A percentile compares a stretch with the other conserved stretches of the same genome.
Evolutionary conservation across 192 early-diverging fungal genomes (phyloP).

Genomic region (Thamnidium elegans): DNA sequence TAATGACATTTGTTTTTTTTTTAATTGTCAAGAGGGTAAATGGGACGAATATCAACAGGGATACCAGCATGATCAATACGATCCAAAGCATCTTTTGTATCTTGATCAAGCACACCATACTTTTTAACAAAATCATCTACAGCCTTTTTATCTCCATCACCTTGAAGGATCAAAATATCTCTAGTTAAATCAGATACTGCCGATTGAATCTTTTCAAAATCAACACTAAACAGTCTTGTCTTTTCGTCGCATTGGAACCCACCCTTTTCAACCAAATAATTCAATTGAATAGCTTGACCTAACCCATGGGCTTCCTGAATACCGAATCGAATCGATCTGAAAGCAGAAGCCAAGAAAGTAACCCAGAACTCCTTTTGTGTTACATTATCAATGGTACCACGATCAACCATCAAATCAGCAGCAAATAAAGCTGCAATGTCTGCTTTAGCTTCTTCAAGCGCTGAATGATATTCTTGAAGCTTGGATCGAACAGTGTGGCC

Average conservation of each 20-base stretch:
- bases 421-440: constrained; percentile 68
- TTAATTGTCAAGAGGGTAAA: constrained; percentile 19
- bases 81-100: constrained; percentile 52
- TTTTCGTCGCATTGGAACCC: constrained; percentile 51
- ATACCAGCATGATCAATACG: constrained; percentile 48
- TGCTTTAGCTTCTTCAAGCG: constrained; percentile 78
- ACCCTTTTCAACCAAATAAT: constrained; percentile 64
- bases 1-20: too few species aligned
- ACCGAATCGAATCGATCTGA: constrained; percentile 70
- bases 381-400: constrained; percentile 56
- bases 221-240: constrained; percentile 51
- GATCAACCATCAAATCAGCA: constrained; percentile 55
- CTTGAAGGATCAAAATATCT: constrained; percentile 69
- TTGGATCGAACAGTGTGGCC: constrained; percentile 62
- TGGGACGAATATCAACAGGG: constrained; percentile 37
- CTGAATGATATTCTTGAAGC: constrained; percentile 66
- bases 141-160: constrained; percentile 60
- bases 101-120: constrained; percentile 49
- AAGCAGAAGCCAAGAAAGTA: constrained; percentile 70
- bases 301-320: constrained; percentile 67
- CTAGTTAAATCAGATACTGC: constrained; percentile 60
- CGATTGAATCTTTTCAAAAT: constrained; percentile 53
- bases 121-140: constrained; percentile 56
- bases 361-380: constrained; percentile 62
- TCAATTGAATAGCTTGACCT: constrained; percentile 71